phyloP scores from a whole-genome alignment of 1,284 basidiomycete genomes.

The Sphaerobolus stellatus region DNA sequence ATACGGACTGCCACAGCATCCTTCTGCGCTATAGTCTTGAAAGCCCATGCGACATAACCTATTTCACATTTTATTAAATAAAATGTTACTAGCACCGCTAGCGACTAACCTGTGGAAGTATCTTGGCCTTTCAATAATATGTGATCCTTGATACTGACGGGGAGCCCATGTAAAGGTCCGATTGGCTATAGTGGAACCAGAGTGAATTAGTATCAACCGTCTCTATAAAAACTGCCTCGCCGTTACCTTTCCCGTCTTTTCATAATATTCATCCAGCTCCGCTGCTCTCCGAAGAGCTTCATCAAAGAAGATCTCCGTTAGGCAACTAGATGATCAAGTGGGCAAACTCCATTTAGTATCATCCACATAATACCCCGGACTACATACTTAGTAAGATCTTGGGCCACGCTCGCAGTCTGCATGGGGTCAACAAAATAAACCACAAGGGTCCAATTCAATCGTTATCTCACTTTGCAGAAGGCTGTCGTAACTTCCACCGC shows the following conservation, averaged over 20 bases:
- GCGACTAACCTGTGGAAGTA: conserved; percentile 46
- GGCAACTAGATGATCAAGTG: too few species aligned
- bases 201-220: not conserved
- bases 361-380: too few species aligned
- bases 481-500: conserved; percentile 35
- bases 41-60: conserved; percentile 55
- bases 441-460: not conserved
- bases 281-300: conserved; percentile 51
- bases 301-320: conserved; percentile 56
- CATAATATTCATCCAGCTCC: conserved; percentile 49
- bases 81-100: conserved; percentile 60
- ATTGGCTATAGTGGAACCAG: conserved; percentile 29
- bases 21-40: conserved; percentile 37
- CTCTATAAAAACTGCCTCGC: not conserved
- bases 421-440: conserved; percentile 6
- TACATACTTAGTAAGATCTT: conserved; percentile 27
- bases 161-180: conserved; percentile 62
- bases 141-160: conserved; percentile 53
- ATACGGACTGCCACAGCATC: conserved; percentile 49
- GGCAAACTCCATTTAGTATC: too few species aligned
- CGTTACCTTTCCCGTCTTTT: conserved; percentile 38
- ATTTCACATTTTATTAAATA: conserved; percentile 38
- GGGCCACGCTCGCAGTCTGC: conserved; percentile 35
- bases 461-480: conserved; percentile 26
- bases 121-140: conserved; percentile 37